Evolutionary conservation across 257 asterid genomes (phyloP).

Genomic region (Ballota nigra): DNA sequence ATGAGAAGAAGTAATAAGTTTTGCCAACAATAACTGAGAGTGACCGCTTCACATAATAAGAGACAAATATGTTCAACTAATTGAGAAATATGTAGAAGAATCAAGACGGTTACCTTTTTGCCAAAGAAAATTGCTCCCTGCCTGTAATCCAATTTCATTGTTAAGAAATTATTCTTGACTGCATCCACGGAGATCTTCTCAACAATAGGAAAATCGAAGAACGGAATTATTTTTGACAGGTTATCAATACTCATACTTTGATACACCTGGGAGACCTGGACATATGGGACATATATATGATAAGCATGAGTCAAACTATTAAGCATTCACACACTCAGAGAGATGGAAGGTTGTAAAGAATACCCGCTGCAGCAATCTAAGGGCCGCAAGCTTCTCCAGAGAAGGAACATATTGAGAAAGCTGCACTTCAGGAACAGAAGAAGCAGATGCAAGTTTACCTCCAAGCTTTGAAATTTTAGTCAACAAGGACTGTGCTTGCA

Average conservation of each 20-base stretch:
- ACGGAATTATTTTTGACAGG: conserved; percentile 64
- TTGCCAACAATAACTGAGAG: not conserved
- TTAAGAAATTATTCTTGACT: conserved; percentile 60
- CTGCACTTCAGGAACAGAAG: conserved; percentile 37
- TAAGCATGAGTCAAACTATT: not conserved
- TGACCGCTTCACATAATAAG: not conserved
- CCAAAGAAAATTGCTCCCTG: conserved; percentile 81
- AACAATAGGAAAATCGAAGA: conserved; percentile 64
- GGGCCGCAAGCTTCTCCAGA: conserved; percentile 76
- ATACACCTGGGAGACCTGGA: conserved; percentile 87
- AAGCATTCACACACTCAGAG: not conserved
- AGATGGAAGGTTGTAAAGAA: not conserved
- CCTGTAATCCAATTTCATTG: conserved; percentile 74
- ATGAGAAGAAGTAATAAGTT: not conserved
- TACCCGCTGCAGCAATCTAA: conserved; percentile 89
- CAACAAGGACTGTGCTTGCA: conserved; percentile 45
- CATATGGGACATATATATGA: conserved; percentile 9
- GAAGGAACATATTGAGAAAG: conserved; percentile 70
- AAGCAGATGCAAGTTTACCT: conserved; percentile 26
- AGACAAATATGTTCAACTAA: not conserved
- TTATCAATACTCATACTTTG: conserved; percentile 70
- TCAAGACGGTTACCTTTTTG: conserved; percentile 50
- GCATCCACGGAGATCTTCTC: conserved; percentile 94
- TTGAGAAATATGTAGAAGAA: not conserved
- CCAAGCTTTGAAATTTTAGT: conserved; percentile 23